A percentile compares a stretch with the other conserved stretches of the same genome.
Conservation (phyloP, 1,284 basidiomycete species). For the Pisolithus thermaeus region DNA sequence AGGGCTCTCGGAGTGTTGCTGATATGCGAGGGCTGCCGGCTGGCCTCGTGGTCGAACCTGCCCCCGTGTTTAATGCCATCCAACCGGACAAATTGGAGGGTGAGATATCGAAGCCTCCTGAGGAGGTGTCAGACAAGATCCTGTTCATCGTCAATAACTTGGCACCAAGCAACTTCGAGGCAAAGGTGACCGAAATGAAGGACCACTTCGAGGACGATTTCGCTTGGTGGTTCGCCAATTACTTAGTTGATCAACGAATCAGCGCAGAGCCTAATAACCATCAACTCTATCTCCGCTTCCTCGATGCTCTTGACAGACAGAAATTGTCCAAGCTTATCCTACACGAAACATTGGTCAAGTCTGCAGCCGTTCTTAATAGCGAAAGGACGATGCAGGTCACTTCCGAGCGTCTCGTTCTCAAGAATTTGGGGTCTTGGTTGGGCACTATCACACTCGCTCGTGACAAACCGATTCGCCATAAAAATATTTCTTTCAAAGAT, state of each 20-base stretch:
- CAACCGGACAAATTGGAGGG: conserved; percentile 59
- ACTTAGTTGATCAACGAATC: conserved; percentile 94
- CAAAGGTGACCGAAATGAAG: conserved; percentile 81
- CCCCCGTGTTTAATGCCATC: conserved; percentile 68
- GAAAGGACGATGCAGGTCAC: conserved; percentile 85
- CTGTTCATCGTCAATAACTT: conserved; percentile 99
- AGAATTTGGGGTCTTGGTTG: conserved; percentile 95
- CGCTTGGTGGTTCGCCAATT: conserved; percentile 95
- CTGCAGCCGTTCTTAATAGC: conserved; percentile 81
- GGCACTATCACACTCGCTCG: conserved; percentile 91
- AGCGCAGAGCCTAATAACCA: conserved; percentile 98
- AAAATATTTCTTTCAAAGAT: conserved; percentile 95
- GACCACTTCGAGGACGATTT: conserved; percentile 76
- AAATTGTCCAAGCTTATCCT: conserved; percentile 72
- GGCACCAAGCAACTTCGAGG: conserved; percentile 88
- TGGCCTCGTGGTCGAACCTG: conserved; percentile 35
- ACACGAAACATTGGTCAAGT: conserved; percentile 91
- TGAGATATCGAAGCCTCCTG: conserved; percentile 68
- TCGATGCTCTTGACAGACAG: conserved; percentile 75
- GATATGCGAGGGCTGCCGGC: conserved; percentile 35
- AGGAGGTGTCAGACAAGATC: conserved; percentile 90
- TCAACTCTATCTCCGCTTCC: conserved; percentile 87
- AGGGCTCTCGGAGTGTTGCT: conserved; percentile 32
- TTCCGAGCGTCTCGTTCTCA: conserved; percentile 82
- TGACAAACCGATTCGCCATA: conserved; percentile 89